Percentiles rank a stretch among this genome's conserved stretches.
These are phyloP conservation scores for Selaginella tamariscina DNA, from an alignment of 75 land plant species.

Conservation along the genomic window DNA sequence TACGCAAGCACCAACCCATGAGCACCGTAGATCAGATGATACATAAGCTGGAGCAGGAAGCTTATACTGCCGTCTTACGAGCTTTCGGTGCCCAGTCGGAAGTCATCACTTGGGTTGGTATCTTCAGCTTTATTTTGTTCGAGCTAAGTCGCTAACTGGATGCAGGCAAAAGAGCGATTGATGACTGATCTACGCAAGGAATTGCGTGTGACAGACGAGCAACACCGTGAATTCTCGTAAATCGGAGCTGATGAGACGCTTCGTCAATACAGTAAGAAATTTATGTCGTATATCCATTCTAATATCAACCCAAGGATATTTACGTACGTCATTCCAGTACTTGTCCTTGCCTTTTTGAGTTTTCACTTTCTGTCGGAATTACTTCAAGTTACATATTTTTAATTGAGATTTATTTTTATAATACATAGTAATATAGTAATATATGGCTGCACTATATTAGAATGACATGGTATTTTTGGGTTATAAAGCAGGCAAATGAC, in stretches of 20 bases:
- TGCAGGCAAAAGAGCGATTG: slow-evolving; percentile 72
- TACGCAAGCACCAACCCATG: slow-evolving; percentile 35
- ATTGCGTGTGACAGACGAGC: slow-evolving; percentile 80
- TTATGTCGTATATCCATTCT: no score
- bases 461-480: no score
- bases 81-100: slow-evolving; percentile 97
- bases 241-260: slow-evolving; percentile 65
- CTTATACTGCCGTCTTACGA: slow-evolving; percentile 67
- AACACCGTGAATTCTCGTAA: slow-evolving; percentile 68
- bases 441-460: no score
- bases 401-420: no score
- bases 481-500: no score
- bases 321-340: no score
- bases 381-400: no score
- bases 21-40: slow-evolving; percentile 35
- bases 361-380: no score
- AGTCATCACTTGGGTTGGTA: slow-evolving; percentile 79
- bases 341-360: no score
- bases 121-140: not conserved
- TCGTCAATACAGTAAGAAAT: slow-evolving; percentile 38
- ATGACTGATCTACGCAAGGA: slow-evolving; percentile 82
- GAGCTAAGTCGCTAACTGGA: not conserved
- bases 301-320: no score
- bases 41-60: slow-evolving; percentile 70
- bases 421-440: no score